Percentiles rank a stretch among this genome's conserved stretches.
Evolutionary conservation across 2,329 filamentous ascomycete species (phyloP).

Genomic region (Botrytis cinerea): DNA sequence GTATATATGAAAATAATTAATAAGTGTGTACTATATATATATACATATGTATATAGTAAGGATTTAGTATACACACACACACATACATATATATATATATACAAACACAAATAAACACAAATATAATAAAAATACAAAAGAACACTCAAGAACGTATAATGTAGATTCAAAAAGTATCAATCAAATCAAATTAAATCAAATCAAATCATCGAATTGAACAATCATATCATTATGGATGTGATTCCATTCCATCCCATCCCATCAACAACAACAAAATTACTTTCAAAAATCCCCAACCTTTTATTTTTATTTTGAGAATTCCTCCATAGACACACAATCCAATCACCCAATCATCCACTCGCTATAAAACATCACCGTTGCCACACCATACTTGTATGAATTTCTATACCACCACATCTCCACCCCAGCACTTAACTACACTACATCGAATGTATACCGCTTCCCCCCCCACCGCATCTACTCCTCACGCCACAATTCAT

Average conservation of each 20-base stretch:
- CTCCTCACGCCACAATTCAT: too few species aligned
- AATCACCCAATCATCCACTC: background rate
- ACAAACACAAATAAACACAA: too few species aligned
- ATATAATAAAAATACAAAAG: too few species aligned
- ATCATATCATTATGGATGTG: background rate
- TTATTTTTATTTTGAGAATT: background rate
- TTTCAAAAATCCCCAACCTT: background rate
- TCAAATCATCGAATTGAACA: background rate
- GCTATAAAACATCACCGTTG: background rate
- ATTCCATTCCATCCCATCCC: background rate
- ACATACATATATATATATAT: too few species aligned
- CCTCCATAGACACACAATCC: background rate
- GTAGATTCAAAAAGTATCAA: background rate
- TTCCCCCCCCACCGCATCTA: background rate
- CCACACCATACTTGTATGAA: background rate
- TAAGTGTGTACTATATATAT: too few species aligned
- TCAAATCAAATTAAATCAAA: too few species aligned
- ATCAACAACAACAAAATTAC: background rate
- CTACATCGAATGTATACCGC: background rate
- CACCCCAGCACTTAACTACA: background rate
- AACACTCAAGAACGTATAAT: too few species aligned
- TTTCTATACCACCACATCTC: background rate
- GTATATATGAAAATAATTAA: too few species aligned
- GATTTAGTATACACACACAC: too few species aligned
- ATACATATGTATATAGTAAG: too few species aligned